Conservation (phyloP, 345 rosid species). For the Salix arbutifolia region DNA sequence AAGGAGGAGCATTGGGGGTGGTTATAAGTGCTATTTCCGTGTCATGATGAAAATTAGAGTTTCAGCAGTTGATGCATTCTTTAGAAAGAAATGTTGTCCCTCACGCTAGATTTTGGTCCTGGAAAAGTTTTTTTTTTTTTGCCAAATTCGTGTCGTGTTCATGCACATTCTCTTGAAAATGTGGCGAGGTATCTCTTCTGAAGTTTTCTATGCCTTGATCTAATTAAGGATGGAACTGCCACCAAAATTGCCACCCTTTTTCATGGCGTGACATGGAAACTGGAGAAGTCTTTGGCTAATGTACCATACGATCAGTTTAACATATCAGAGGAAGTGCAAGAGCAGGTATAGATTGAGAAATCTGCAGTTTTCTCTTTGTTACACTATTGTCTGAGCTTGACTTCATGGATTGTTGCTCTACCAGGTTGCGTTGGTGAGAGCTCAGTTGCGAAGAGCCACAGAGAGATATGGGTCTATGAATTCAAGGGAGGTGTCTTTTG, state of each 20-base stretch:
- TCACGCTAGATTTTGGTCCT: neutral
- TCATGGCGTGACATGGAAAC: constrained; percentile 76
- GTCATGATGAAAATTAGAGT: neutral
- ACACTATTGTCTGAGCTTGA: neutral
- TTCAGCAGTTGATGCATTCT: neutral
- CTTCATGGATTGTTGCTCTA: constrained; percentile 6
- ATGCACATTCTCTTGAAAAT: constrained; percentile 14
- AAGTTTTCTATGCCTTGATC: constrained; percentile 29
- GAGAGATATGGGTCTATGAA: constrained; percentile 62
- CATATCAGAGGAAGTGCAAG: constrained; percentile 80
- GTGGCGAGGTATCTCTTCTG: constrained; percentile 33
- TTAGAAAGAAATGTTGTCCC: neutral
- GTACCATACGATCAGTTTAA: constrained; percentile 63
- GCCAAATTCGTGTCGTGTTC: constrained; percentile 16
- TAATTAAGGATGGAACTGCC: constrained; percentile 65
- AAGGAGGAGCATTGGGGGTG: neutral
- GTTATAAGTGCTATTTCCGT: neutral
- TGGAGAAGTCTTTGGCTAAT: constrained; percentile 68
- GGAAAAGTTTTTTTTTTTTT: neutral
- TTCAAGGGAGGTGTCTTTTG: constrained; percentile 38
- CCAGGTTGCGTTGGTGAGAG: constrained; percentile 71
- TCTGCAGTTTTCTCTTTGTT: neutral
- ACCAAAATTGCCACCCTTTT: constrained; percentile 69
- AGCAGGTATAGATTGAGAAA: constrained; percentile 50
- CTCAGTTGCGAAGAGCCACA: constrained; percentile 74